Conservation (phyloP, 164 flowering plant species). For the Hamamelis virginiana region DNA sequence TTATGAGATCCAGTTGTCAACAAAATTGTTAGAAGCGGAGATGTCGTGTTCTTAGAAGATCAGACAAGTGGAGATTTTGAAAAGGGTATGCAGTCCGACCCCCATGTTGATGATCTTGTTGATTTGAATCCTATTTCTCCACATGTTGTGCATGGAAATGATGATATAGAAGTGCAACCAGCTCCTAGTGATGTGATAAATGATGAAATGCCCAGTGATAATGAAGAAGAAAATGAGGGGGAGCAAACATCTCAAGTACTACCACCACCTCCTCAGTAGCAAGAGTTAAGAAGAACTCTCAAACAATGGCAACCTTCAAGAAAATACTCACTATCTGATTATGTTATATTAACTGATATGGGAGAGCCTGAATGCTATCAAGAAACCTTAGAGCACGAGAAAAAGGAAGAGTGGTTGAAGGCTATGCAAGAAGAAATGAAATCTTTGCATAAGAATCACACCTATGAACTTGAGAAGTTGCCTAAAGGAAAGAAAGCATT, state of each 20-base stretch:
- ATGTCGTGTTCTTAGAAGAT: slow-evolving; percentile 15
- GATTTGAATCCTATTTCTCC: too few species aligned
- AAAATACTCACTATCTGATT: slow-evolving; percentile 3
- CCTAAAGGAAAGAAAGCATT: slow-evolving; percentile 17
- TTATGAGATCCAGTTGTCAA: slow-evolving; percentile 8
- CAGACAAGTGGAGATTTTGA: neutral
- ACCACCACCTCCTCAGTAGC: neutral
- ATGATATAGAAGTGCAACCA: too few species aligned
- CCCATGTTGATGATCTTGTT: too few species aligned
- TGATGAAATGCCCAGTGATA: too few species aligned
- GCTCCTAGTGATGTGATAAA: too few species aligned
- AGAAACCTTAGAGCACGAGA: neutral
- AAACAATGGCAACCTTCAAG: neutral
- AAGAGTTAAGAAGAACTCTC: slow-evolving; percentile 6
- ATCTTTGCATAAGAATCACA: slow-evolving; percentile 26
- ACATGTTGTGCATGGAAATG: too few species aligned
- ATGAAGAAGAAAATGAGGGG: too few species aligned
- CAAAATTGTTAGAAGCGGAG: slow-evolving; percentile 12
- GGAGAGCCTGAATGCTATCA: slow-evolving; percentile 18
- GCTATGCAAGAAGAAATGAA: slow-evolving; percentile 28
- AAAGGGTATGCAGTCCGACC: too few species aligned
- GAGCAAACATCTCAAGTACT: neutral
- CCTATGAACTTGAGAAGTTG: slow-evolving; percentile 20
- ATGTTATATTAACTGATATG: slow-evolving; percentile 14
- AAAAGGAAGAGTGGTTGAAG: slow-evolving; percentile 15